Percentiles rank a stretch among this genome's conserved stretches.
Evolutionary conservation across 2,329 filamentous ascomycete genomes (phyloP).

Genomic region (Fusarium proliferatum): DNA sequence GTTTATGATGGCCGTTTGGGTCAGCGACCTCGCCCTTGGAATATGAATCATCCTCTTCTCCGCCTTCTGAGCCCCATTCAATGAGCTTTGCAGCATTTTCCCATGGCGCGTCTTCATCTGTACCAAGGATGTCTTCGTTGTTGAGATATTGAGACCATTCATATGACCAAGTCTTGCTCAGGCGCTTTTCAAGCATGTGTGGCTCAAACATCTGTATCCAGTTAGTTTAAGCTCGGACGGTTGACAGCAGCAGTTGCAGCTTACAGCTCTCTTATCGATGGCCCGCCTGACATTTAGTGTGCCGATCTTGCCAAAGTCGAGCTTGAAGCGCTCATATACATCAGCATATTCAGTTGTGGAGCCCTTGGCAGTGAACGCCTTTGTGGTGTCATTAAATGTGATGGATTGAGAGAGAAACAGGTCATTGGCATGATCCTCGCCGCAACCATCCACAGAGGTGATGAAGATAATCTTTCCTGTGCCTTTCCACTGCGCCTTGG

Average conservation of each 20-base stretch:
- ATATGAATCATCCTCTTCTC: constrained; percentile 5
- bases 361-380: constrained; percentile 3
- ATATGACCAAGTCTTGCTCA: not conserved
- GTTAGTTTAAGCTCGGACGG: fast-evolving
- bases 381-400: not conserved
- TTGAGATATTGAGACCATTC: not conserved
- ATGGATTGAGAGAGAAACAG: constrained; percentile 5
- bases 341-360: not conserved
- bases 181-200: not conserved
- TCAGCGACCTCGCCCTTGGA: constrained; percentile 1
- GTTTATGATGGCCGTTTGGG: constrained; percentile 10
- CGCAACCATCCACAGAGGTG: constrained; percentile 10
- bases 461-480: constrained; percentile 16
- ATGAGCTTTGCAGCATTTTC: constrained; percentile 3
- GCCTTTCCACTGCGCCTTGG: constrained; percentile 13
- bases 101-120: constrained; percentile 7
- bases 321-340: not conserved
- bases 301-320: constrained; percentile 9
- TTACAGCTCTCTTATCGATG: constrained; percentile 18
- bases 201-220: constrained; percentile 2
- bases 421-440: constrained; percentile 14
- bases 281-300: constrained; percentile 6
- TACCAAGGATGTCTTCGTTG: not conserved
- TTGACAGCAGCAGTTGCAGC: not conserved
- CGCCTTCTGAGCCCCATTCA: not conserved